Evolutionary conservation across 2,329 filamentous ascomycete genomes (phyloP).

Genomic region (Phialemoniopsis sp.): DNA sequence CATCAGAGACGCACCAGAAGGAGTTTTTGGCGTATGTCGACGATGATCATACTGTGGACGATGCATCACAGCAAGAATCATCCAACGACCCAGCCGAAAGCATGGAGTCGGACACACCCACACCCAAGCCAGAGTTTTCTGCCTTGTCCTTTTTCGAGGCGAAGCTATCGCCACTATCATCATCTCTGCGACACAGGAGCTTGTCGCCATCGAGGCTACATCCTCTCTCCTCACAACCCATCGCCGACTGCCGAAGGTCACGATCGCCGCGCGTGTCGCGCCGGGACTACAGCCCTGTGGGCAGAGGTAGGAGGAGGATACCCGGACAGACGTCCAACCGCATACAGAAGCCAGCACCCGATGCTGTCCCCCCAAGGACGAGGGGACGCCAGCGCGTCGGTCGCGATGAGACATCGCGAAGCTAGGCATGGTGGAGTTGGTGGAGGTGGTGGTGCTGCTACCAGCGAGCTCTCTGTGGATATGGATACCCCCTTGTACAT

Average conservation of each 20-base stretch:
- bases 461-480: not conserved
- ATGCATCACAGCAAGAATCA: conserved; percentile 1
- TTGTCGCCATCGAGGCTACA: conserved; percentile 18
- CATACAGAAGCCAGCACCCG: conserved; percentile 41
- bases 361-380: conserved; percentile 32
- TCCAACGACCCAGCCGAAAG: conserved; percentile 1
- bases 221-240: conserved; percentile 19
- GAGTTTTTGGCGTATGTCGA: conserved; percentile 6
- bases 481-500: conserved; percentile 20
- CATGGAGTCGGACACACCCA: conserved; percentile 16
- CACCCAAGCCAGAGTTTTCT: conserved; percentile 16
- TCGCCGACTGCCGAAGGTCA: conserved; percentile 12
- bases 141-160: conserved; percentile 16
- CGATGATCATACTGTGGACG: conserved; percentile 7
- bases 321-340: conserved; percentile 40
- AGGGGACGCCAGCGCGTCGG: conserved; percentile 32
- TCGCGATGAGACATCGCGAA: not conserved
- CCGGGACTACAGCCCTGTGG: conserved; percentile 25
- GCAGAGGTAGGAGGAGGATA: conserved; percentile 31
- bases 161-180: conserved; percentile 12
- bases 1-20: conserved; percentile 26
- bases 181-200: conserved; percentile 23
- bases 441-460: not conserved
- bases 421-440: conserved; percentile 1
- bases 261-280: conserved; percentile 24